Evolutionary conservation across 2,329 filamentous ascomycete species (phyloP), one percentile per base, ranked within the genome.

Genomic region (Penicillium sp.): DNA sequence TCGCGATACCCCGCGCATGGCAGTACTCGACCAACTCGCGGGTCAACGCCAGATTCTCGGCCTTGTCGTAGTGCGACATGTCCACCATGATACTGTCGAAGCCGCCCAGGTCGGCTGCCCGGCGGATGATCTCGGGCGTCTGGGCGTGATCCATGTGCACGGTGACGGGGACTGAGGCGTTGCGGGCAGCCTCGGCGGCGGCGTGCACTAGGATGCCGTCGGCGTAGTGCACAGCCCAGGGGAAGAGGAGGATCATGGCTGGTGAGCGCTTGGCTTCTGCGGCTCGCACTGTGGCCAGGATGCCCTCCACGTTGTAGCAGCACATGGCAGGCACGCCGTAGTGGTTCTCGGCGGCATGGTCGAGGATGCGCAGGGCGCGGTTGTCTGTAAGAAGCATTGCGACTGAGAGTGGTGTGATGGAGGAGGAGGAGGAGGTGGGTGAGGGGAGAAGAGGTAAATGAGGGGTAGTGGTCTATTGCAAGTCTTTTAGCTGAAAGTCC

Each of bases 81-180:
- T 91, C 89, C 0, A 91, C 85, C 88, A 91, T 91, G 71, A 91
- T 90, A 63, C 83, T 85, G 74, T 91, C 88, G 66, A 90, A 90
- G 2, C 78, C 82, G 52, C 83, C 79, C n/a, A 85, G 81, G 66
- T 87, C 82, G 0, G 86, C 87, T 0, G 87, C 86, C 4, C 77
- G 79, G 15, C 83, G 82, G 63, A 88, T 85, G 35, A 87, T 84
- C 63, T 86, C 85, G 3, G 85, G 84, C 8, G 82, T 84, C 74
- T 89, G 87, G 34, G 84, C 85, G 74, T 89, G 87, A 78, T 89
- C 87, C 68, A 89, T 83, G 73, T 89, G 87, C 47, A 89, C 78
- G 25, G 83, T 82, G 35, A 89, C 76, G 28, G 87, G 87, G 3
- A 89, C 86, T 2, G 72, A 75, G 57, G 86, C 85, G 39, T 76